These are phyloP conservation scores for Solanum peruvianum DNA, from an alignment of 257 asterid genomes.

Conservation along the genomic window DNA sequence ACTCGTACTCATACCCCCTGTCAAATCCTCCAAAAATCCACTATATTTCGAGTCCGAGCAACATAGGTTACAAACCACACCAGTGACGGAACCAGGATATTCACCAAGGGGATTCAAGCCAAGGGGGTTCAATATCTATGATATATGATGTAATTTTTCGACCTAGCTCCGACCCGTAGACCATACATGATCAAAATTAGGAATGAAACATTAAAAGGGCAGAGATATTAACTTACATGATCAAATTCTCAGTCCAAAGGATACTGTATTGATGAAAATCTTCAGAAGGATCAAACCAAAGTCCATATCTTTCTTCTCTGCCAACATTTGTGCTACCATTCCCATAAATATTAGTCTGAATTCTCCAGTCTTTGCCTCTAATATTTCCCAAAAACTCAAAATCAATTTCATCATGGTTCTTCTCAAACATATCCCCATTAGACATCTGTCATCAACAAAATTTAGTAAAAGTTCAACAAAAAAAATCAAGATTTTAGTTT, in stretches of 20 bases:
- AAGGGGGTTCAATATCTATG: neutral
- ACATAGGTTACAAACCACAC: neutral
- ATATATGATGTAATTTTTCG: neutral
- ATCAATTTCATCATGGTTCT: slow-evolving; percentile 83
- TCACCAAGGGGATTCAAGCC: neutral
- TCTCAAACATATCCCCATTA: slow-evolving; percentile 55
- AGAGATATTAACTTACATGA: slow-evolving; percentile 36
- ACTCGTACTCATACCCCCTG: neutral
- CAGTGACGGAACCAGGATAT: neutral
- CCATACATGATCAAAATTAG: neutral
- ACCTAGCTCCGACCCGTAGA: neutral
- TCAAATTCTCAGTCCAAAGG: slow-evolving; percentile 55
- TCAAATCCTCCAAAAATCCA: neutral
- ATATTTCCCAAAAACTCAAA: slow-evolving; percentile 88
- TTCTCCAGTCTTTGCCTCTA: slow-evolving; percentile 77
- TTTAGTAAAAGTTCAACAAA: neutral
- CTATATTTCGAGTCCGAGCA: neutral
- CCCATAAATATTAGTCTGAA: slow-evolving; percentile 82
- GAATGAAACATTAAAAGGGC: neutral
- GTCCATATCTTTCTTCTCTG: slow-evolving; percentile 81
- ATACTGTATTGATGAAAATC: slow-evolving; percentile 70
- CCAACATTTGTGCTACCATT: slow-evolving; percentile 76
- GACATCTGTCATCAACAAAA: slow-evolving; percentile 49
- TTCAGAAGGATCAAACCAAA: slow-evolving; percentile 86
- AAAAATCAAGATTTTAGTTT: neutral